Conservation (phyloP, 1,284 basidiomycete species). For the Lignosus rhinocerotis region DNA sequence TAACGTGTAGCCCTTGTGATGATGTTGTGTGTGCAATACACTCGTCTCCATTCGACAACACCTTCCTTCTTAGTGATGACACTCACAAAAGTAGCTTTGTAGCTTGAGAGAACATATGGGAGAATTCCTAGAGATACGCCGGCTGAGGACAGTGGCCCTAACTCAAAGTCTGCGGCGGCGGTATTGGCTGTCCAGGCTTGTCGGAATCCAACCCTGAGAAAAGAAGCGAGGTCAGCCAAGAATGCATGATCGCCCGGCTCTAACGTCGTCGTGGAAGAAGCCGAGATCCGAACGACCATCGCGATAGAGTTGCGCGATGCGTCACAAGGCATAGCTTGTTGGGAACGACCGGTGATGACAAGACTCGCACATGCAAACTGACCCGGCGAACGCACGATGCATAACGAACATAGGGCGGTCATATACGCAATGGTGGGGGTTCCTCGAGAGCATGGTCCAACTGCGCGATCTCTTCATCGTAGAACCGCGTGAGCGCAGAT, state of each 20-base stretch:
- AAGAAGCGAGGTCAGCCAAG: conserved; percentile 4
- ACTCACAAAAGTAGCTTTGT: background rate
- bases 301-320: background rate
- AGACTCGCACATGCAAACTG: conserved; percentile 1
- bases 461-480: conserved; percentile 66
- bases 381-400: background rate
- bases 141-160: background rate
- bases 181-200: background rate
- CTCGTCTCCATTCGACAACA: background rate
- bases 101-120: background rate
- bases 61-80: background rate
- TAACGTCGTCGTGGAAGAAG: conserved; percentile 8
- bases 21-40: conserved; percentile 4
- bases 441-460: conserved; percentile 56
- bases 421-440: conserved; percentile 54
- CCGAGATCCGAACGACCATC: conserved; percentile 12
- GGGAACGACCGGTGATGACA: background rate
- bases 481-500: conserved; percentile 59
- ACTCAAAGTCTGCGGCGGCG: background rate
- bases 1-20: background rate
- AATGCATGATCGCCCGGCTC: conserved; percentile 4
- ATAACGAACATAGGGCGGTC: conserved; percentile 1
- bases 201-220: conserved; percentile 2
- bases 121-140: background rate
- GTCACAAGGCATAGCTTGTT: conserved; percentile 2